Evolutionary conservation across 2,329 filamentous ascomycete genomes (phyloP), one percentile per base, ranked within the genome.

Genomic region (Penicillium sp.): DNA sequence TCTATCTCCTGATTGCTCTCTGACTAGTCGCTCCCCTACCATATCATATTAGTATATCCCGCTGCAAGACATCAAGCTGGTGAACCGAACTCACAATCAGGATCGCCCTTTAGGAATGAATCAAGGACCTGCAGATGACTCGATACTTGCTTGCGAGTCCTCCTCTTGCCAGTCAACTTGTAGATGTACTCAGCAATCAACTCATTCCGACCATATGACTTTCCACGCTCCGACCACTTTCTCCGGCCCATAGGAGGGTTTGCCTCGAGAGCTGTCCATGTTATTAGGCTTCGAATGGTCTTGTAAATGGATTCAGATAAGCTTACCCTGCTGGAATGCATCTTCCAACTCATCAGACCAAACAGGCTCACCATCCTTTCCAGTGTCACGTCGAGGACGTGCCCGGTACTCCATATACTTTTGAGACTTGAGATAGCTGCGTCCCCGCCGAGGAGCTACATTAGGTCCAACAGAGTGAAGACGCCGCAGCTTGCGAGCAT

Each of bases 101-200:
- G 77, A 56, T 83, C 78, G 5, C 78, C 75, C 58, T 77, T 75
- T 33, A 86, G 72, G 55, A 83, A 81, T 11, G 77, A 78, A 66
- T 84, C 84, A 18, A 87, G 73, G 2, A 87, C 83, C 68, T 87
- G 84, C 23, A 87, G 79, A 65, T 87, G 84, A 62, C 84, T 87
- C 0, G 84, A 87, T 4, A 87, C 81, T 64, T 87, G 82, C 67
- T 87, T 87, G 47, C 84, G 76, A 14, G 69, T 72, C 49, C 84
- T 75, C 23, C 63, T 65, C 52, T 79, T 79, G 19, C 83, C 82
- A 6, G 83, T 86, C 54, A 77, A 73, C 52, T 78, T 78, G 59
- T 75, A 71, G 55, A 87, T 86, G 48, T 79, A 83, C 61, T 84
- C 78, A 19, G 83, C 78, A 56, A 87, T 85, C 42, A 86, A 71